Evolutionary conservation across 805 yeast genomes (phyloP), one percentile per base, ranked within the genome.

Genomic region (Saturnispora bothae): DNA sequence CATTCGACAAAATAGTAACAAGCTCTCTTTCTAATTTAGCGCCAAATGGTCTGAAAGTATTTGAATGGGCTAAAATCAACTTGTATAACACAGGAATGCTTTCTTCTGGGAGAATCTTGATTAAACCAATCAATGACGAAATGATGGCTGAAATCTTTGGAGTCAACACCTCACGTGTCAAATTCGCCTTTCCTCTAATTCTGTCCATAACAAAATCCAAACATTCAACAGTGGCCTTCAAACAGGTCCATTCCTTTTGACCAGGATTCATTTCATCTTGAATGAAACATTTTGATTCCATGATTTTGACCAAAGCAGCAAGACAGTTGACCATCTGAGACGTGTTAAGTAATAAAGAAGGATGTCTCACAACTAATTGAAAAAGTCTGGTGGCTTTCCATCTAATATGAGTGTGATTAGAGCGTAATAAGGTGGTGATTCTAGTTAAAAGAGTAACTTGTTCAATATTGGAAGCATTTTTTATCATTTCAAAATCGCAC

Each of bases 101-200:
- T 19, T 53, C 48, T 15, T 59, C 58, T 7, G 65, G 61, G 21
- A 65, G 51, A 26, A 67, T 54, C 10, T 66, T 48, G 25, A 60
- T 45, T 2, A 69, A 63, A 4, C 67, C 73, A 39, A 84, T 50
- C 36, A 77, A 64, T 5, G 69, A 55, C 14, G 70, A 57, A 41
- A 84, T 71, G 31, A 81, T 72, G 2, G 66, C 64, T 8, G 83
- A 74, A 41, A 89, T 62, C 48, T 78, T 78, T 6, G 96, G 94
- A 2, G 94, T 83, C 40, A 85, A 67, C 7, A 81, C 63, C 52
- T 86, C 95, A 53, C 96, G 71, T 3, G 89, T 78, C 30, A 89
- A 66, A 1, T 86, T 78, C 1, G 94, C 84, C 52, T 86, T 86
- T 2, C 85, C 89, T 52, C 82, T 73, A 41, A 79, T 76, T 33